Evolutionary conservation across 345 rosid species (phyloP).

Genomic region (Euphorbia tirucalli): DNA sequence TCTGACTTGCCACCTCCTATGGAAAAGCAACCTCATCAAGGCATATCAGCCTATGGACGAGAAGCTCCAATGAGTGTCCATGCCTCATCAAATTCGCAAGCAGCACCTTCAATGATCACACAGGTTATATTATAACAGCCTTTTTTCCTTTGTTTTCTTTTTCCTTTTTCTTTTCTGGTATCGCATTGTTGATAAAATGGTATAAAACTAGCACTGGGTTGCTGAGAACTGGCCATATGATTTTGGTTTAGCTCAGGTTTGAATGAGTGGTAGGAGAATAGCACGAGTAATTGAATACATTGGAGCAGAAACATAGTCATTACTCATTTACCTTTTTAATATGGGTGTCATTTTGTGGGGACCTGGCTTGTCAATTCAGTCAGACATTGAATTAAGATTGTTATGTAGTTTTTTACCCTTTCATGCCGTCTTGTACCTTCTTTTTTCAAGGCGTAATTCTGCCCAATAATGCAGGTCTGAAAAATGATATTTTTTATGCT

Average conservation of each 20-base stretch:
- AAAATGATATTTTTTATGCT: slow-evolving; percentile 14
- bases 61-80: slow-evolving; percentile 78
- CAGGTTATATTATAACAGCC: slow-evolving; percentile 48
- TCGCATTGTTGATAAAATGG: neutral
- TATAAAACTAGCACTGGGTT: neutral
- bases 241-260: neutral
- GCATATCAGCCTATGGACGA: slow-evolving; percentile 94
- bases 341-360: neutral
- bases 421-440: neutral
- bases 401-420: neutral
- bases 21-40: slow-evolving; percentile 96
- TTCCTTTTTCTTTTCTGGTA: neutral
- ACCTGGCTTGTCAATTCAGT: neutral
- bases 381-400: neutral
- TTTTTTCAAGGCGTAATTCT: neutral
- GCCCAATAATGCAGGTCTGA: neutral
- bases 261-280: neutral
- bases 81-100: slow-evolving; percentile 54
- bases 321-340: neutral
- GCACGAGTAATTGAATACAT: neutral
- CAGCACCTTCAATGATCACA: slow-evolving; percentile 86
- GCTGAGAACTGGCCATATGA: neutral
- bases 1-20: slow-evolving; percentile 76
- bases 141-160: neutral
- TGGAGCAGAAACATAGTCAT: neutral